phyloP scores from a whole-genome alignment of 2,329 filamentous ascomycete species.

The Colletotrichum simmondsii region DNA sequence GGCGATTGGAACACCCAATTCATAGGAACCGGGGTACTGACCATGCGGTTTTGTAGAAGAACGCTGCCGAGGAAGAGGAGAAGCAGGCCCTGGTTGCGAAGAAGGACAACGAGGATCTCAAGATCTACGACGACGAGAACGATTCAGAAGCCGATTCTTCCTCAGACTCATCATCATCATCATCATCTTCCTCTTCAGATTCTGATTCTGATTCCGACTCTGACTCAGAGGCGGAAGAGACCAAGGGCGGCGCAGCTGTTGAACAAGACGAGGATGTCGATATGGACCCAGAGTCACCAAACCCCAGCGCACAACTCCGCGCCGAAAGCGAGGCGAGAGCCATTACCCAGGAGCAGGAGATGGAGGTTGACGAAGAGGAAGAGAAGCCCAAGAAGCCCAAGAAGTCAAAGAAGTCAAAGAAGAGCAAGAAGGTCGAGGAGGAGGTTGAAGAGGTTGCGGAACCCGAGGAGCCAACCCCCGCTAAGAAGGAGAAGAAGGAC shows the following conservation, averaged over 20 bases:
- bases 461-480: slow-evolving; percentile 31
- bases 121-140: slow-evolving; percentile 35
- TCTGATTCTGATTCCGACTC: slow-evolving; percentile 28
- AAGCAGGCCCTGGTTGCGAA: slow-evolving; percentile 23
- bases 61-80: slow-evolving; percentile 40
- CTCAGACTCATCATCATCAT: slow-evolving; percentile 34
- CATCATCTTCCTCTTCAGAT: background rate
- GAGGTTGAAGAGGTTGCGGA: slow-evolving; percentile 28
- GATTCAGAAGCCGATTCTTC: slow-evolving; percentile 36
- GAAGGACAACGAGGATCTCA: slow-evolving; percentile 31
- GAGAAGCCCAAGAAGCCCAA: slow-evolving; percentile 33
- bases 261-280: slow-evolving; percentile 43
- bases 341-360: slow-evolving; percentile 38
- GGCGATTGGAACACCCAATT: too few relatives aligned
- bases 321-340: slow-evolving; percentile 33
- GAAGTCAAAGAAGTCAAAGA: slow-evolving; percentile 33
- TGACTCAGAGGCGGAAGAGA: slow-evolving; percentile 33
- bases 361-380: slow-evolving; percentile 39
- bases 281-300: slow-evolving; percentile 30
- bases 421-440: slow-evolving; percentile 28
- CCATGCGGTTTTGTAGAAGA: slow-evolving; percentile 35
- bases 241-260: slow-evolving; percentile 37
- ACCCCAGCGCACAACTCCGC: slow-evolving; percentile 33
- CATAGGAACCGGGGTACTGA: background rate
- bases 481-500: slow-evolving; percentile 37